These are phyloP conservation scores for Coix lacrymajobi DNA, from an alignment of 176 grass and related monocot species.

Conservation along the genomic window DNA sequence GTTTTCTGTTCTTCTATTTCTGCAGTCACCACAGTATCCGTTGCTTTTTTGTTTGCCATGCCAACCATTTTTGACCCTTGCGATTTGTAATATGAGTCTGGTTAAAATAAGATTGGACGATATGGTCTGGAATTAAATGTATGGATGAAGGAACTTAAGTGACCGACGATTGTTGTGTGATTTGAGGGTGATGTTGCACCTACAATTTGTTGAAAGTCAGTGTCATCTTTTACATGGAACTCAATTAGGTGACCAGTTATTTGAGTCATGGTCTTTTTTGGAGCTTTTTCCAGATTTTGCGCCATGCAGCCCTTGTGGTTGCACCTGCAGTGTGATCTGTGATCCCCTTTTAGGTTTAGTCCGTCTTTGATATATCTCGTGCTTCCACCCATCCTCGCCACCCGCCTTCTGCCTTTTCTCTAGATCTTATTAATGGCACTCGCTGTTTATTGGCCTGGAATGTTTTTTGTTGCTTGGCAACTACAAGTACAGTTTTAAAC, in stretches of 20 bases:
- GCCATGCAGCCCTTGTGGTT: not conserved
- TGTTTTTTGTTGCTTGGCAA: not conserved
- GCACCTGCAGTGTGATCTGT: not conserved
- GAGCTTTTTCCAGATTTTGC: conserved; percentile 24
- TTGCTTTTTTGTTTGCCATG: conserved; percentile 35
- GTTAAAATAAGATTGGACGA: conserved; percentile 20
- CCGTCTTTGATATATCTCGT: conserved; percentile 7
- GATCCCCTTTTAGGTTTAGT: conserved; percentile 18
- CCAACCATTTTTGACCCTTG: conserved; percentile 38
- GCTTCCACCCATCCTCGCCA: not conserved
- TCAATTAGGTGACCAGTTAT: conserved; percentile 32
- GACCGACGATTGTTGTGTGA: conserved; percentile 29
- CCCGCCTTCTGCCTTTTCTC: not conserved
- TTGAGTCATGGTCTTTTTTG: conserved; percentile 18
- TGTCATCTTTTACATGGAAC: conserved; percentile 25
- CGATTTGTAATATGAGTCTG: conserved; percentile 36
- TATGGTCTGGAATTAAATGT: conserved; percentile 29
- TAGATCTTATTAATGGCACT: not conserved
- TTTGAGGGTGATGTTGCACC: conserved; percentile 42
- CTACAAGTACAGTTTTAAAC: not conserved
- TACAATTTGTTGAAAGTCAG: conserved; percentile 24
- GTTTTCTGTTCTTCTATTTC: conserved; percentile 31
- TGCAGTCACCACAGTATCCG: conserved; percentile 1
- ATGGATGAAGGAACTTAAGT: conserved; percentile 28
- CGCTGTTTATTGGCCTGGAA: not conserved